Evolutionary conservation across 2,329 filamentous ascomycete genomes (phyloP), one percentile per base, ranked within the genome.

Genomic region (Xylaria sp.): DNA sequence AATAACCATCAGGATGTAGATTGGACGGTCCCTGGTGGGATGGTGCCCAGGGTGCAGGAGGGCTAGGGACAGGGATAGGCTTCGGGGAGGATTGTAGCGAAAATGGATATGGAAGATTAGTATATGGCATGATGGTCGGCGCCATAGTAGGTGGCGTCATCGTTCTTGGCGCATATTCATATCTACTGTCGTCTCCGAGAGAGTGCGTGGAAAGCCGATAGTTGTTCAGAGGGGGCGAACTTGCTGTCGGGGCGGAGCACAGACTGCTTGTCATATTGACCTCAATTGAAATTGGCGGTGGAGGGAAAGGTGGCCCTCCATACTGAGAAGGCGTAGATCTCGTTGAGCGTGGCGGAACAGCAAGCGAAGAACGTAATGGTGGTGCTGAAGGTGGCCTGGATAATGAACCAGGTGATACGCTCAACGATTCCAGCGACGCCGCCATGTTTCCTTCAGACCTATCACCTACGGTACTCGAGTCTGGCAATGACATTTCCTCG

Each of bases 1-100:
- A 74, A 65, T 82, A 81, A 3, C 78, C 78, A 18, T 72, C 67
- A 0, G 69, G 68, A 1, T 65, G 63, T 39, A 67, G 60, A 47
- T 70, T 67, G 4, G 66, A 57, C 1, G 61, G 57, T 9, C 67
- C 46, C 0, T 64, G 62, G 65, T 68, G 62, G 65, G 68, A 65
- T 35, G 65, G 55, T n/a, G 69, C 60, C 64, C 60, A 55, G 62
- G 67, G 57, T 66, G 69, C 54, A 46, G 65, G 64, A 6, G 55
- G 62, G 18, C 46, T 55, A 4, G 64, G 65, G 23, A 65, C 51
- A 19, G 52, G 39, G 10, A 62, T 60, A 49, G 57, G 44, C 2
- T 64, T 68, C 1, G 69, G 65, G 0, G 62, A 67, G 2, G 62
- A 62, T 11, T 64, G 57, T n/a, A 62, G 60, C 9, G 60, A 67